Conservation (phyloP, 805 yeast genomes). For the Kazachstania bromeliacearum region DNA sequence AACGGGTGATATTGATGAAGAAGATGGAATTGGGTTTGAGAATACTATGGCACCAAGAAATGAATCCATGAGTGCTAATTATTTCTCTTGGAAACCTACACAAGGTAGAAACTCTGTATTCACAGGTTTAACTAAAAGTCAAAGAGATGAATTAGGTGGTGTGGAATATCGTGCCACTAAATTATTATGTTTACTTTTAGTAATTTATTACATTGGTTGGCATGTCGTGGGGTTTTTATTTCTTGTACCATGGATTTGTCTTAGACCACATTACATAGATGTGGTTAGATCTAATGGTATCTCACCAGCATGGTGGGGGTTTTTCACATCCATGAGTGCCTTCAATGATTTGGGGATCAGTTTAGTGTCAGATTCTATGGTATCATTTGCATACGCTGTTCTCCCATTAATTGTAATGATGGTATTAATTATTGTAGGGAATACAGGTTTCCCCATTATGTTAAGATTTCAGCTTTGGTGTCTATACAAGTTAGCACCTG, state of each 20-base stretch:
- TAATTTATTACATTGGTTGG: constrained; percentile 63
- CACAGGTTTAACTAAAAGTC: constrained; percentile 68
- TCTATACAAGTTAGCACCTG: constrained; percentile 53
- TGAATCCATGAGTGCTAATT: constrained; percentile 35
- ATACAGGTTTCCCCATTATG: constrained; percentile 85
- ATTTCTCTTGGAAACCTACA: constrained; percentile 82
- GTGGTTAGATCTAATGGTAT: constrained; percentile 46
- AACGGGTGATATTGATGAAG: background rate
- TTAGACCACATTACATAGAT: constrained; percentile 33
- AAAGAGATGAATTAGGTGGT: constrained; percentile 91
- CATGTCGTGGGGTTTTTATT: constrained; percentile 45
- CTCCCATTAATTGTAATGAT: constrained; percentile 55
- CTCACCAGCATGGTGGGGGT: constrained; percentile 84
- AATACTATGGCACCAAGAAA: background rate
- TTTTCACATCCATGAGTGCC: constrained; percentile 66
- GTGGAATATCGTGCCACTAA: constrained; percentile 89
- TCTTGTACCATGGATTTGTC: constrained; percentile 51
- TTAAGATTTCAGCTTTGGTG: constrained; percentile 77
- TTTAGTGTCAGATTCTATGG: constrained; percentile 70
- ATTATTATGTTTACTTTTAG: constrained; percentile 54
- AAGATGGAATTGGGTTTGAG: background rate
- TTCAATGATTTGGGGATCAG: constrained; percentile 82
- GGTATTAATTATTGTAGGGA: constrained; percentile 76
- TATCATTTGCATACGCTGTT: constrained; percentile 49
- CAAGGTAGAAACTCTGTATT: constrained; percentile 92